Evolutionary conservation across 2,329 filamentous ascomycete genomes (phyloP).

Genomic region (Teratosphaeria zuluensis): DNA sequence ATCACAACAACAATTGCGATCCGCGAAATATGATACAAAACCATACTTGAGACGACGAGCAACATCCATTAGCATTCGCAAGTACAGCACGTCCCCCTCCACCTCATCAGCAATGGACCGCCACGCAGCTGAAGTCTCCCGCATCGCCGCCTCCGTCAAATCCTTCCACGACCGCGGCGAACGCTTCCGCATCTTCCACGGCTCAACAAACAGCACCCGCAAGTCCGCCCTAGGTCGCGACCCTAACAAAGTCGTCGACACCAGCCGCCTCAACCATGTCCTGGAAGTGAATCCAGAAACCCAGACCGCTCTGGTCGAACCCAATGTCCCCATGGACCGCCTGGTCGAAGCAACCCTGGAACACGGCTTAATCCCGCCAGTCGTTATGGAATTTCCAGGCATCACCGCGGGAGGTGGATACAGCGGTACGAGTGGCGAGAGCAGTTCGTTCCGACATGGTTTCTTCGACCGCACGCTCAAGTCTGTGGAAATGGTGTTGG

Average conservation of each 20-base stretch:
- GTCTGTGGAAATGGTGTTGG: slow-evolving; percentile 55
- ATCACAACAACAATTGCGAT: neutral
- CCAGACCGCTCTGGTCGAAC: slow-evolving; percentile 56
- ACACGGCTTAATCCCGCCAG: slow-evolving; percentile 50
- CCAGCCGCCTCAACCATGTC: slow-evolving; percentile 53
- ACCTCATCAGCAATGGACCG: neutral
- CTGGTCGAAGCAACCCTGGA: slow-evolving; percentile 50
- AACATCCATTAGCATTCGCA: neutral
- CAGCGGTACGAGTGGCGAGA: slow-evolving; percentile 42
- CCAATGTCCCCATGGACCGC: slow-evolving; percentile 59
- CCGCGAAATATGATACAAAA: neutral
- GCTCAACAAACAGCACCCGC: slow-evolving; percentile 67
- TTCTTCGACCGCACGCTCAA: slow-evolving; percentile 45
- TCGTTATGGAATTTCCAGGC: slow-evolving; percentile 64
- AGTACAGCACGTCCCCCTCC: neutral
- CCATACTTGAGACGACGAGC: neutral
- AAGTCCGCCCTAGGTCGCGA: slow-evolving; percentile 29
- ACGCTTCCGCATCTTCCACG: slow-evolving; percentile 67
- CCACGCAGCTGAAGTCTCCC: slow-evolving; percentile 4
- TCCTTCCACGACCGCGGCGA: slow-evolving; percentile 28
- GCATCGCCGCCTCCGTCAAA: slow-evolving; percentile 4
- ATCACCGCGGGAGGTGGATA: slow-evolving; percentile 62
- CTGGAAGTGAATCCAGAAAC: slow-evolving; percentile 46
- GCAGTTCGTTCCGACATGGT: slow-evolving; percentile 58
- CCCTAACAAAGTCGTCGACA: slow-evolving; percentile 49